Percentiles rank a stretch among this genome's conserved stretches.
Evolutionary conservation across 495 filamentous ascomycete species (phyloP).

Genomic region (Extremus antarcticus): DNA sequence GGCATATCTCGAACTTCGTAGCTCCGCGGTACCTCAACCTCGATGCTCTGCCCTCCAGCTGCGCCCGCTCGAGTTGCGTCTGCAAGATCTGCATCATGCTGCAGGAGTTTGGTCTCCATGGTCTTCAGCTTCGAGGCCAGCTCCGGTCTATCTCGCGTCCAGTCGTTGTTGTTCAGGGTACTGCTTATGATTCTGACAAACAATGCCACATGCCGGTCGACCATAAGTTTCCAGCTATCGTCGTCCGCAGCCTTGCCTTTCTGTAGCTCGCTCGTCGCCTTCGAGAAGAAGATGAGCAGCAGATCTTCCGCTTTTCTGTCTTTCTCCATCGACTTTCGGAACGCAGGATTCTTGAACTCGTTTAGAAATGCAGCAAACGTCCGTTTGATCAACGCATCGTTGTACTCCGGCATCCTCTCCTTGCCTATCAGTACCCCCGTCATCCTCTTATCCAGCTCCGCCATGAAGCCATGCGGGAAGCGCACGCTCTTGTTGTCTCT

Average conservation of each 20-base stretch:
- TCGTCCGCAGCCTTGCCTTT: conserved; percentile 75
- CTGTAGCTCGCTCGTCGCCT: conserved; percentile 77
- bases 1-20: conserved; percentile 96
- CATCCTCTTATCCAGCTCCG: conserved; percentile 56
- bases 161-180: conserved; percentile 68
- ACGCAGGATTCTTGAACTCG: conserved; percentile 58
- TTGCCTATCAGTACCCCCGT: conserved; percentile 56
- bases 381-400: conserved; percentile 63
- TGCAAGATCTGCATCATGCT: conserved; percentile 84
- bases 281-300: conserved; percentile 79
- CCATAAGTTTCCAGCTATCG: conserved; percentile 83
- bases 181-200: conserved; percentile 80
- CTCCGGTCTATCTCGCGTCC: conserved; percentile 71
- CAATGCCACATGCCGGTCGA: conserved; percentile 87
- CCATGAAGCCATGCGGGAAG: conserved; percentile 70
- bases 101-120: conserved; percentile 84
- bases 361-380: conserved; percentile 75
- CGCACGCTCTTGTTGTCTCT: conserved; percentile 64
- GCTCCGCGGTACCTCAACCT: conserved; percentile 68
- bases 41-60: conserved; percentile 47
- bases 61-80: conserved; percentile 45
- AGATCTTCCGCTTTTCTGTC: conserved; percentile 87
- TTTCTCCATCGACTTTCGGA: conserved; percentile 74
- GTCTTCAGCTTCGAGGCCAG: conserved; percentile 65
- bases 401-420: conserved; percentile 67